phyloP scores from a whole-genome alignment of 371 early-diverging fungal species.

The Mortierella sp. region DNA sequence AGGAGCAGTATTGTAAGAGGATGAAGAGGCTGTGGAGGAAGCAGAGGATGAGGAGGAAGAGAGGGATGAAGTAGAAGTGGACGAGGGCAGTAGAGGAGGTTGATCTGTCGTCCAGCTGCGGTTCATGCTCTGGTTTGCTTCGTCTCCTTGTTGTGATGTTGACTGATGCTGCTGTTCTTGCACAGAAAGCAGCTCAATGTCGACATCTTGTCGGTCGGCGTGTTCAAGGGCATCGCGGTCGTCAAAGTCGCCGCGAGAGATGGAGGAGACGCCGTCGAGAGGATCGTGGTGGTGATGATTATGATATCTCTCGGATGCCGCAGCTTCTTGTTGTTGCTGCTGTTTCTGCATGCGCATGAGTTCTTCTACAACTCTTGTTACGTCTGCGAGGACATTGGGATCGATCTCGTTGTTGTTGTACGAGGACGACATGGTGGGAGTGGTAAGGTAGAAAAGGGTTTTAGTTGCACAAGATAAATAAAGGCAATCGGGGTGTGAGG shows the following conservation, averaged over 20 bases:
- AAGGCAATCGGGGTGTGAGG: not conserved
- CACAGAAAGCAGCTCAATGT: conserved; percentile 12
- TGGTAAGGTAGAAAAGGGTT: not conserved
- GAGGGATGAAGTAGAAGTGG: not conserved
- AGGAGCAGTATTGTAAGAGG: not conserved
- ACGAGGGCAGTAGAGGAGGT: conserved; percentile 22
- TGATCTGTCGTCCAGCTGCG: conserved; percentile 10
- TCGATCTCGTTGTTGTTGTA: conserved; percentile 43
- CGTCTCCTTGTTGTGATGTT: not conserved
- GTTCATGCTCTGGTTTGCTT: not conserved
- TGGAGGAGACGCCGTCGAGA: conserved; percentile 18
- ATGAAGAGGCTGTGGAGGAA: conserved; percentile 4
- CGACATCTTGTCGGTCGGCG: conserved; percentile 20
- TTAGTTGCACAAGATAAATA: not conserved
- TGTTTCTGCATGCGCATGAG: conserved; percentile 42
- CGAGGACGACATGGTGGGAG: conserved; percentile 17
- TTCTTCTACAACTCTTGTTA: conserved; percentile 44
- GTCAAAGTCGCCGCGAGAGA: conserved; percentile 25
- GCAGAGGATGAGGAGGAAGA: conserved; percentile 6
- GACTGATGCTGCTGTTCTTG: not conserved
- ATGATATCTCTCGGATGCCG: not conserved
- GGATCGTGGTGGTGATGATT: not conserved
- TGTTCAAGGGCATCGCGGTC: conserved; percentile 10
- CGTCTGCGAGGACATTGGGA: conserved; percentile 51
- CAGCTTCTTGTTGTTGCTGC: conserved; percentile 15